Base-by-base conservation (phyloP, 169 alveolate genomes). In the Plasmodium vivax region DNA sequence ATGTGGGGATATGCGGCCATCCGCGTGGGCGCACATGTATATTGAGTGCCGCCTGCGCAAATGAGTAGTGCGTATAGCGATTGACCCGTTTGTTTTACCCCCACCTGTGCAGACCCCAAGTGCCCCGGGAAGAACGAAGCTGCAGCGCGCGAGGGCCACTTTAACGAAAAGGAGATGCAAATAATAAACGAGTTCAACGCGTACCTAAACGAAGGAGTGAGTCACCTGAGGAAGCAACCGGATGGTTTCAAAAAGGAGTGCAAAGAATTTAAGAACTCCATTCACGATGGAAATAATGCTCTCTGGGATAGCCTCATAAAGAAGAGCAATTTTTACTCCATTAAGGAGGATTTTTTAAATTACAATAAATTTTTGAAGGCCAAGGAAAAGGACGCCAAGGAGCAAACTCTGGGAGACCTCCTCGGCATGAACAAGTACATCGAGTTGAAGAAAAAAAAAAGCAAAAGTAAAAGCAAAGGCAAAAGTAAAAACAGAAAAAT, bases 281-380 rank as follows among this genome's bases (percentile, higher is more conserved):
- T n/a, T 2, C 77, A 56, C 54, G 56, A 54, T 14, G 82, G 81
- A 47, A 74, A 75, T 85, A 54, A 54, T 47, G 32, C 34, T 1
- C n/a, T 85, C 27, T 85, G 93, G 93, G 68, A 85, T 19, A 38
- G 79, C 81, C 23, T 85, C 19, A 85, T 85, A 14, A 85, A 47
- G 47, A 85, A 85, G 43, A 85, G 93, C 80, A 85, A 85, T 7
- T 85, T 85, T 75, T 85, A 85, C 80, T 30, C 38, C 34, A 47
- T 77, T n/a, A 85, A 85, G 43, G 93, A 85, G 41, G 93, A 85
- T 41, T 85, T 75, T 75, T n/a, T 51, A 85, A 85, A 85, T 85
- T 85, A 85, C 62, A 85, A 85, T 75, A 85, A 85, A 75, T 75
- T 85, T 85, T 75, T 85, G 6, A 43, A 12, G 27, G 77, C 73